phyloP scores from a whole-genome alignment of 169 alveolate species.

The Eimeria nieschulzi region DNA sequence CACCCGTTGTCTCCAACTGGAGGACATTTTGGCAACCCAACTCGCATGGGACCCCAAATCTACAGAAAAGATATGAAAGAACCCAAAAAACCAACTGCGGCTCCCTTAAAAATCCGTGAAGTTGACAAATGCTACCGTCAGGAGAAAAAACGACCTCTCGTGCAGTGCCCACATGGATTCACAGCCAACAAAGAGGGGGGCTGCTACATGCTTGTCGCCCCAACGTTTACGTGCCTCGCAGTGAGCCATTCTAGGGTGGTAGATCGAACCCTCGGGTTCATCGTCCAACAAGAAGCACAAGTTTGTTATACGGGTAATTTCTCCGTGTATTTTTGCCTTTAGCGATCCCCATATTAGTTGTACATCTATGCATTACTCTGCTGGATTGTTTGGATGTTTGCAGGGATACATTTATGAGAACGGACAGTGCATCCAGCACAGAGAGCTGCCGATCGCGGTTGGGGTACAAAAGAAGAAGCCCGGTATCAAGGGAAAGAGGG shows the following conservation, averaged over 20 bases:
- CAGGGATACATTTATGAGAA: slow-evolving; percentile 42
- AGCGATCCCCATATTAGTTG: too few relatives aligned
- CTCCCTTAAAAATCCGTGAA: slow-evolving; percentile 26
- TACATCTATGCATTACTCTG: too few relatives aligned
- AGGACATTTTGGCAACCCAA: neutral
- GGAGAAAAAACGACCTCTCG: slow-evolving; percentile 9
- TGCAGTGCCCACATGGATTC: slow-evolving; percentile 33
- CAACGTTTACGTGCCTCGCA: slow-evolving; percentile 26
- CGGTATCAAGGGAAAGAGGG: neutral
- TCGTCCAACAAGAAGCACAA: too few relatives aligned
- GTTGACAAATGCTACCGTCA: slow-evolving; percentile 47
- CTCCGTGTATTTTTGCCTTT: too few relatives aligned
- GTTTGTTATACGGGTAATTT: too few relatives aligned
- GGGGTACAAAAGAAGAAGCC: neutral
- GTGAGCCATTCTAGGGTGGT: neutral
- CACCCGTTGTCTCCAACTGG: neutral
- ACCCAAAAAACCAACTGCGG: neutral
- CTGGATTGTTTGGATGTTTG: slow-evolving; percentile 1
- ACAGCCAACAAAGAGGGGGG: slow-evolving; percentile 40
- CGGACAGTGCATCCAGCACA: slow-evolving; percentile 45
- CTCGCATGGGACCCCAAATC: slow-evolving; percentile 30
- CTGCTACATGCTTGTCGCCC: slow-evolving; percentile 34
- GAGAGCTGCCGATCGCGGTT: slow-evolving; percentile 15
- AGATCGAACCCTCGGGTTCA: too few relatives aligned
- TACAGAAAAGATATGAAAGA: slow-evolving; percentile 13